Base-by-base conservation (phyloP, 495 filamentous ascomycete genomes). In the Penicillium ochrochloron region DNA sequence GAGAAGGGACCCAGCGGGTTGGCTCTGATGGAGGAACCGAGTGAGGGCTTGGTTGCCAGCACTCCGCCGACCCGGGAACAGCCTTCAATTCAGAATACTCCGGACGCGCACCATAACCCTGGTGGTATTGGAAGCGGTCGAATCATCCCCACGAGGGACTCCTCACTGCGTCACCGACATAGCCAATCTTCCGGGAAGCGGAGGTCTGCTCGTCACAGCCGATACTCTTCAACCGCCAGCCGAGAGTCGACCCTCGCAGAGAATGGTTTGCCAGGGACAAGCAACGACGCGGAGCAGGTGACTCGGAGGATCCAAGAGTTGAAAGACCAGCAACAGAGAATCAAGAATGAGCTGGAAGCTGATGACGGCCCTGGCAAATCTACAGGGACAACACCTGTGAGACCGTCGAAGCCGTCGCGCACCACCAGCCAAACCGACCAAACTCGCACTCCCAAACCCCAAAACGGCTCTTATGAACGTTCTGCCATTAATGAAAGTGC, bases 131-230 rank as follows among this genome's bases (percentile, higher is more conserved):
- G 81, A 59, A 82, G 78, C 57, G 80, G 81, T 9, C 54, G 83
- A 73, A 64, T 83, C 11, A 90, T 92, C 53, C 90, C 90, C 6
- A 79, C 83, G 5, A 80, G 89, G 59, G 89, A 91, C 54, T 92
- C 89, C 2, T 91, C 88, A 8, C 70, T 92, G 42, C 80, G 88
- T 44, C 89, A 72, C 48, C 60, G 69, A 29, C 67, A 90, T 64
- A 82, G 74, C 31, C 75, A 74, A 48, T 78, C 75, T 25, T 75
- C 73, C 8, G 69, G 73, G 59, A 74, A 74, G 31, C 72, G 66
- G 35, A 73, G 70, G 62, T 74, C 79, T 31, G 61, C 67, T 41
- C 80, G 76, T 39, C 75, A 80, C 61, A 75, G 72, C 68, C 70
- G 80, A 65, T 77, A 78, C 66, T 66, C 77, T 17, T 79, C 77